Base-by-base conservation (phyloP, 2,329 filamentous ascomycete species). In the Exutisphaerella laricina region DNA sequence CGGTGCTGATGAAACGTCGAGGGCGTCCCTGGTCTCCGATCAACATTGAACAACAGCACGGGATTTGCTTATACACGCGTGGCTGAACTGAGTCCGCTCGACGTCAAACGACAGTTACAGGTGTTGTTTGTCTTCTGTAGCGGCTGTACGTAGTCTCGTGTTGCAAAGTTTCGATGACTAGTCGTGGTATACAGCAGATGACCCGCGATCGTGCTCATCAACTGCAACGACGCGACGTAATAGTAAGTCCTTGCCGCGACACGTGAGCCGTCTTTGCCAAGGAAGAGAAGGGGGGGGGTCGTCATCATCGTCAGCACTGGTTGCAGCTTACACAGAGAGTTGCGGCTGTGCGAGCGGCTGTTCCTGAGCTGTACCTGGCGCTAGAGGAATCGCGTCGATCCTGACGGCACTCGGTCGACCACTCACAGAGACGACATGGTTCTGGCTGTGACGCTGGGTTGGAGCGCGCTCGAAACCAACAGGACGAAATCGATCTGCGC, bases 311-410 rank as follows among this genome's bases (percentile, higher is more conserved):
- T n/a, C n/a, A n/a, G n/a, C n/a, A n/a, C n/a, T n/a, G n/a, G n/a
- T n/a, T n/a, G n/a, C n/a, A n/a, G n/a, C n/a, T n/a, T n/a, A n/a
- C n/a, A n/a, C n/a, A n/a, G n/a, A 21, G 17, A 43, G 33, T 30
- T 31, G 31, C 32, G 40, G 40, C 40, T 23, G 20, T 22, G 29
- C 39, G n/a, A n/a, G n/a, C n/a, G 39, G 39, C 34, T 46, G 39
- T 46, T 39, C 43, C 43, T 26, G 23, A 26, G 23, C 6, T 26
- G 23, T 26, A 12, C 23, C 23, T 46, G 38, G 39, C 43, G 43
- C 43, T 42, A 42, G 28, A 10, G 23, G 12, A 21, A 22, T 14
- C 20, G 16, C n/a, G 33, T 35, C 33, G 18, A 23, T 35, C 33
- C 2, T 35, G 17, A 17, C 17, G 32, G 6, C 17, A 35, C 10